Base-by-base conservation (phyloP, 192 early-diverging fungal genomes). In the Coemansia sp. region DNA sequence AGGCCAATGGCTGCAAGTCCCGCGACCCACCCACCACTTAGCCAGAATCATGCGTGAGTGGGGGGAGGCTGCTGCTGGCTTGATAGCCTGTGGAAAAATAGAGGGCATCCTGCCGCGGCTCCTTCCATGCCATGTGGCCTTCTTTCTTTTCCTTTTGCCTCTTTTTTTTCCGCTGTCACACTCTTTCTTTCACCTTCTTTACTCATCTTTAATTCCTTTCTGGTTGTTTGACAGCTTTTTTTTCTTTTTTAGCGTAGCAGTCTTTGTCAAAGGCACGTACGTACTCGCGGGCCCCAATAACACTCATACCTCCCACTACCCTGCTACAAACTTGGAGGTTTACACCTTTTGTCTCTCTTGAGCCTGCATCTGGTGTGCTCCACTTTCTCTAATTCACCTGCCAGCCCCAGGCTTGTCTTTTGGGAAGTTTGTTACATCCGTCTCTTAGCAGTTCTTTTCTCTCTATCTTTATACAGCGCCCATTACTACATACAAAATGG, bases 401-500 rank as follows among this genome's bases (percentile, higher is more conserved):
- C 38, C 12, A 44, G 38, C 38, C 38, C 14, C 12, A 14, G 38
- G 38, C 38, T 44, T 44, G 38, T 44, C 38, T 16, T 30, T 44
- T 44, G 38, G 44, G 28, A 34, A 59, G 19, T 50, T 44, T 51
- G 38, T 44, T 44, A 44, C 38, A 44, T 44, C 12, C n/a, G 14
- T 14, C 38, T 44, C 14, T 44, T 9, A 44, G 14, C 38, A 16
- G 28, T 14, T n/a, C 53, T 54, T 24, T 25, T 58, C 56, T 58
- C 41, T 41, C 34, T 58, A n/a, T 23, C 41, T 44, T 38, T 22
- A 10, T 41, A 38, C 56, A 41, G 64, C 47, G 55, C 51, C 19
- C 26, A 51, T 28, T 12, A 34, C 22, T 53, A 44, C 49, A n/a
- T 47, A 44, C 31, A 51, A 28, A 65, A 89, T 89, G 90, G 90